Percentiles rank a stretch among this genome's conserved stretches.
Evolutionary conservation across 2,329 filamentous ascomycete genomes (phyloP).

Genomic region (Fusarium pininemorale): DNA sequence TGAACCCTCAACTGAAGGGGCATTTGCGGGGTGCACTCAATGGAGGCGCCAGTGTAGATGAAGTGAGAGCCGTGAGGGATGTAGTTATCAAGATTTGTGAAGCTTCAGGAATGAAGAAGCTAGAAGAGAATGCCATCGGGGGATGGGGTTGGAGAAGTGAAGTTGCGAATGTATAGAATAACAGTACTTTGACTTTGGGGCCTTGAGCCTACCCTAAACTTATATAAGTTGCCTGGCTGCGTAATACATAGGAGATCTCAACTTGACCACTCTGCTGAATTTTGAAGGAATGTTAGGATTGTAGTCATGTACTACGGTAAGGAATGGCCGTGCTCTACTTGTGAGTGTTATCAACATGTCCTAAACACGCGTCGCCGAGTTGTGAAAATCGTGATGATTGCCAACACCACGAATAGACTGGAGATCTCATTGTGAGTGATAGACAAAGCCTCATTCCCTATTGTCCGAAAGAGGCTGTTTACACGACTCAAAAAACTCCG

Average conservation of each 20-base stretch:
- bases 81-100: conserved; percentile 41
- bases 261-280: not conserved
- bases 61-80: conserved; percentile 40
- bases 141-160: conserved; percentile 43
- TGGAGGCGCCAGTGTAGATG: conserved; percentile 38
- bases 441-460: not conserved
- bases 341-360: not conserved
- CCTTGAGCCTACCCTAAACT: conserved; percentile 1
- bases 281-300: not conserved
- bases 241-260: not conserved
- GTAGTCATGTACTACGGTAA: not conserved
- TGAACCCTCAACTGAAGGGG: conserved; percentile 42
- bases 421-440: not conserved
- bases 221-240: not conserved
- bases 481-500: conserved; percentile 3
- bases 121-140: conserved; percentile 26
- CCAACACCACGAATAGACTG: not conserved
- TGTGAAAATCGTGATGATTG: not conserved
- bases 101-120: conserved; percentile 38
- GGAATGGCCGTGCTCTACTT: not conserved
- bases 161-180: conserved; percentile 35
- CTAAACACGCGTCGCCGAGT: not conserved
- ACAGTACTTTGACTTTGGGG: not conserved
- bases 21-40: conserved; percentile 40
- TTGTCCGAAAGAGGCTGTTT: not conserved